Base-by-base conservation (phyloP, 2,329 filamentous ascomycete species). In the Rhinocladiella similis region DNA sequence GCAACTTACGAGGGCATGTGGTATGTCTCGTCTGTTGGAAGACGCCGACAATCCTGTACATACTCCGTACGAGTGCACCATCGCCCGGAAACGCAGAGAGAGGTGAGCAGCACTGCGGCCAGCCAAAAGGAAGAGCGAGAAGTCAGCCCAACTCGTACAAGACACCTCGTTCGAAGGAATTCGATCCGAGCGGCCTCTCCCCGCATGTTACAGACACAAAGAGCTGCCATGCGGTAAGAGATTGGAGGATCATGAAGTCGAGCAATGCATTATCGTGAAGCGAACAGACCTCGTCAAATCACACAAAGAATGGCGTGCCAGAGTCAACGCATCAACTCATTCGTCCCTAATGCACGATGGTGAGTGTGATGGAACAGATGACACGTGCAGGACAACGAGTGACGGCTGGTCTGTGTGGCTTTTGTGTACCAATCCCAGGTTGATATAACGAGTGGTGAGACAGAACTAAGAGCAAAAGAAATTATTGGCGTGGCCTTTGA, bases 281-380 rank as follows among this genome's bases (percentile, higher is more conserved):
- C 20, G 43, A 46, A 46, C 20, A n/a, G 20, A 46, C 43, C 10
- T 19, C 18, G 18, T 22, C 18, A 19, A 9, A 20, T 43, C 22
- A 19, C 41, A 16, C 3, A 43, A 18, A 3, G 43, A 29, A 29
- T 14, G 43, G 13, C 20, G 13, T n/a, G 25, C 13, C 22, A 46
- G 43, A 16, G 43, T 14, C 29, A 27, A 16, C 43, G 19, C 43
- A 33, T 16, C 9, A 13, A 46, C 7, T 46, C 22, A 45, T 41
- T 41, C 38, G 38, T 41, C 50, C 25, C 22, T 13, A 22, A 14
- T 25, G 29, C 19, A 46, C 6, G 35, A 19, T 35, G 7, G 18
- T n/a, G 22, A 25, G 48, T 47, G 50, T 57, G 55, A 57, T 42
- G 41, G 53, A 54, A 33, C 19, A 49, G 36, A 35, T 22, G 41